These are phyloP conservation scores for Zea mays DNA, from an alignment of 176 grass and related monocot species.

Conservation along the genomic window DNA sequence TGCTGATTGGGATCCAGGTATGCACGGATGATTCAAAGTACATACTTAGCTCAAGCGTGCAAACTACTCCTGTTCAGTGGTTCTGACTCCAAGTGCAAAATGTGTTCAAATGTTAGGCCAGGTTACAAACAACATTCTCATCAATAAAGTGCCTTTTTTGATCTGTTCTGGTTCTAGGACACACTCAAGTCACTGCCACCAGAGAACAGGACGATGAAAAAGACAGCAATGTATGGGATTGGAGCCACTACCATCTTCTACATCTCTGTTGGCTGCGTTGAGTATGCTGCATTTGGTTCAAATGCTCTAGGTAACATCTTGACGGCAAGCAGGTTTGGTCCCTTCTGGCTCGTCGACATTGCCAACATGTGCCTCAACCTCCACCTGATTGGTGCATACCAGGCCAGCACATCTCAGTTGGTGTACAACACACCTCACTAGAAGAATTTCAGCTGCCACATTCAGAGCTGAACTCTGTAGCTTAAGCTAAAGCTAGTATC, in stretches of 20 bases:
- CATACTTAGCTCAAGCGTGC: too few species aligned
- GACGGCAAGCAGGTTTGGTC: constrained; percentile 51
- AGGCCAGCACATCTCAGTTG: constrained; percentile 45
- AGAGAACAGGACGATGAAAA: constrained; percentile 81
- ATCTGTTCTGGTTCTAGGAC: constrained; percentile 39
- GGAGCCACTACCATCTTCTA: constrained; percentile 74
- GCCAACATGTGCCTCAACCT: constrained; percentile 76
- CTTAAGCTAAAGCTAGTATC: neutral
- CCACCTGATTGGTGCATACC: constrained; percentile 77
- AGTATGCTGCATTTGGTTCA: constrained; percentile 68
- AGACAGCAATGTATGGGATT: constrained; percentile 67
- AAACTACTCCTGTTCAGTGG: too few species aligned
- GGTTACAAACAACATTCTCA: neutral
- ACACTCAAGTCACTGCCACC: constrained; percentile 67
- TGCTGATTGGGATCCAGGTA: constrained; percentile 91
- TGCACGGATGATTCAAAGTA: too few species aligned
- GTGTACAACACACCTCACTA: neutral
- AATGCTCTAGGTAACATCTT: constrained; percentile 76
- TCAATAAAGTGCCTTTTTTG: neutral
- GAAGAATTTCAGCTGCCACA: neutral
- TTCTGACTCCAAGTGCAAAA: too few species aligned
- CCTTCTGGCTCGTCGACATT: constrained; percentile 72
- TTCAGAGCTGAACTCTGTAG: neutral
- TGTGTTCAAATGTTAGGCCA: neutral
- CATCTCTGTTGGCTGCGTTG: constrained; percentile 67